These are phyloP conservation scores for Craterostigma plantagineum DNA, from an alignment of 257 asterid species.

Conservation along the genomic window DNA sequence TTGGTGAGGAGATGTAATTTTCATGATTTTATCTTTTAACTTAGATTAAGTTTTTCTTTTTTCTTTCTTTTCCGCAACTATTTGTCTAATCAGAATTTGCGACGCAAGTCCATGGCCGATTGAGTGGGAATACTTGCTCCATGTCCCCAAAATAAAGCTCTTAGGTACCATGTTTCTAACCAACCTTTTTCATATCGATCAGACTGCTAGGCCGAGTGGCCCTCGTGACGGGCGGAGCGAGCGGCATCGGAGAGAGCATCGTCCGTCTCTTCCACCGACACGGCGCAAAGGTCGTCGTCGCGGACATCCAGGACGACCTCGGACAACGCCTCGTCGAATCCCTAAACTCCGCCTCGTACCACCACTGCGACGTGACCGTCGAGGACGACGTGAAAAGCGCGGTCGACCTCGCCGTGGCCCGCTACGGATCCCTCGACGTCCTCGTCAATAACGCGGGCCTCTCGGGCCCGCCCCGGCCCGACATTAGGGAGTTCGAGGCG, in stretches of 20 bases:
- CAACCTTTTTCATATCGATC: too few species aligned
- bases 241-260: slow-evolving; percentile 83
- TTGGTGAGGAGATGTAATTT: too few species aligned
- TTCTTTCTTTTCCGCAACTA: too few species aligned
- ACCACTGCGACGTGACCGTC: slow-evolving; percentile 59
- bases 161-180: too few species aligned
- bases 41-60: too few species aligned
- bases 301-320: slow-evolving; percentile 48
- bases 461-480: slow-evolving; percentile 51
- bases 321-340: slow-evolving; percentile 28
- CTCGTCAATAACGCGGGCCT: slow-evolving; percentile 87
- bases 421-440: slow-evolving; percentile 66
- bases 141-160: too few species aligned
- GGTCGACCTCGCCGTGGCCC: slow-evolving; percentile 47
- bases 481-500: slow-evolving; percentile 53
- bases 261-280: slow-evolving; percentile 55
- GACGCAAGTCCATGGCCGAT: too few species aligned
- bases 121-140: too few species aligned
- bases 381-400: slow-evolving; percentile 56
- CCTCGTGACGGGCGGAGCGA: slow-evolving; percentile 82
- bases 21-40: too few species aligned
- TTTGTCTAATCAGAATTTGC: too few species aligned
- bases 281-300: slow-evolving; percentile 72
- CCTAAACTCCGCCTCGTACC: slow-evolving; percentile 19
- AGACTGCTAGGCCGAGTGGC: slow-evolving; percentile 79